These are phyloP conservation scores for Anisodus acutangulus DNA, from an alignment of 257 asterid species.

Conservation along the genomic window DNA sequence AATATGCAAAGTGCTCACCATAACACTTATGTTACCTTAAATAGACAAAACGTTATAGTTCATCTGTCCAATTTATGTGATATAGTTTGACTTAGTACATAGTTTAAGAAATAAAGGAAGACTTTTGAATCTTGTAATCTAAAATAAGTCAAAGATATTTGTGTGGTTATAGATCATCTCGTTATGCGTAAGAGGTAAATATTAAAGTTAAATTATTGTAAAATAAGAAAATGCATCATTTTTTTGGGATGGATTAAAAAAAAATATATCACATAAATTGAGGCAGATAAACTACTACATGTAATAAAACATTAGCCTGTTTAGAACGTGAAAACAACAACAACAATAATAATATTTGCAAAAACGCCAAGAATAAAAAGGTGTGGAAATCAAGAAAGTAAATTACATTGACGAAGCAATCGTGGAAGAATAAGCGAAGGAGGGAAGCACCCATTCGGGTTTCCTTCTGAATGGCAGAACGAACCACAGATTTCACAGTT, in stretches of 20 bases:
- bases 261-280: too few relatives aligned
- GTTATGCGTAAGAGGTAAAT: too few relatives aligned
- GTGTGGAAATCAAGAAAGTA: background rate
- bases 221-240: too few relatives aligned
- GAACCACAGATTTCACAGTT: constrained; percentile 56
- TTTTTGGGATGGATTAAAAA: too few relatives aligned
- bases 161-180: too few relatives aligned
- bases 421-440: constrained; percentile 86
- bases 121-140: too few relatives aligned
- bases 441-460: constrained; percentile 94
- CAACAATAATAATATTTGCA: background rate
- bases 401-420: constrained; percentile 85
- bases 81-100: too few relatives aligned
- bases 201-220: too few relatives aligned
- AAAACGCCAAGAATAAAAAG: background rate
- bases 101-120: too few relatives aligned
- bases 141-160: too few relatives aligned
- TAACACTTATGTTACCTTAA: background rate
- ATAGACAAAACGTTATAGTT: too few relatives aligned
- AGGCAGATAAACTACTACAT: background rate
- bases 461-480: constrained; percentile 63
- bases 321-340: background rate
- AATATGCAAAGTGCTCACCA: background rate
- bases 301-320: background rate
- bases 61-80: too few relatives aligned